A percentile compares a stretch with the other conserved stretches of the same genome.
Evolutionary conservation across 768 basidiomycete species (phyloP).

Genomic region (Lactarius pseudohatsudake): DNA sequence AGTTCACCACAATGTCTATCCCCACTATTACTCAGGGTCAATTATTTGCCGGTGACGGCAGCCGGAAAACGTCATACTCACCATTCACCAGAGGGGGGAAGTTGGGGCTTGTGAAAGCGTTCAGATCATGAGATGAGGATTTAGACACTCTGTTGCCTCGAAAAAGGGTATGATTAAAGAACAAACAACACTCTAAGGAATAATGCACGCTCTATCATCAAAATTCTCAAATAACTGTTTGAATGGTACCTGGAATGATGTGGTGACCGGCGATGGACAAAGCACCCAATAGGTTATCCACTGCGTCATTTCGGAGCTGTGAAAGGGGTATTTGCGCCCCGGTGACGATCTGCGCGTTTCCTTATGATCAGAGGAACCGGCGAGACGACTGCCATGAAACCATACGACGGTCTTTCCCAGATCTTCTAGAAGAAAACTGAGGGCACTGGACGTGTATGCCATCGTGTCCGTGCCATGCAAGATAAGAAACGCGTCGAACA

Average conservation of each 20-base stretch:
- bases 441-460: constrained; percentile 84
- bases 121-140: constrained; percentile 76
- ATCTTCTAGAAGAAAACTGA: constrained; percentile 90
- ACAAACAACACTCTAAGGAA: constrained; percentile 73
- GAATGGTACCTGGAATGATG: constrained; percentile 74
- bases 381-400: not conserved
- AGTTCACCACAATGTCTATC: constrained; percentile 86
- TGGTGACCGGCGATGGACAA: constrained; percentile 87
- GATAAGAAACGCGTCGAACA: constrained; percentile 88
- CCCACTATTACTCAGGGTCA: constrained; percentile 53
- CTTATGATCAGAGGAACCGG: not conserved
- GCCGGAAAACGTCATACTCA: constrained; percentile 33
- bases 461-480: constrained; percentile 92
- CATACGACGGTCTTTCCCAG: constrained; percentile 86
- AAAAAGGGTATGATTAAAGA: constrained; percentile 87
- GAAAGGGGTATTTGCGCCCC: constrained; percentile 94
- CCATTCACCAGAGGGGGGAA: constrained; percentile 81
- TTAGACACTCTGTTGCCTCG: constrained; percentile 86
- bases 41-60: not conserved
- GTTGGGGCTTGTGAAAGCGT: constrained; percentile 84
- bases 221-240: not conserved
- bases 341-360: constrained; percentile 65
- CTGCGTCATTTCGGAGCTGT: constrained; percentile 89
- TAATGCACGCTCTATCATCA: constrained; percentile 5
- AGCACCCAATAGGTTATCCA: constrained; percentile 89